Evolutionary conservation across 1,284 basidiomycete genomes (phyloP).

Genomic region (Cutaneotrichosporon cavernicola): DNA sequence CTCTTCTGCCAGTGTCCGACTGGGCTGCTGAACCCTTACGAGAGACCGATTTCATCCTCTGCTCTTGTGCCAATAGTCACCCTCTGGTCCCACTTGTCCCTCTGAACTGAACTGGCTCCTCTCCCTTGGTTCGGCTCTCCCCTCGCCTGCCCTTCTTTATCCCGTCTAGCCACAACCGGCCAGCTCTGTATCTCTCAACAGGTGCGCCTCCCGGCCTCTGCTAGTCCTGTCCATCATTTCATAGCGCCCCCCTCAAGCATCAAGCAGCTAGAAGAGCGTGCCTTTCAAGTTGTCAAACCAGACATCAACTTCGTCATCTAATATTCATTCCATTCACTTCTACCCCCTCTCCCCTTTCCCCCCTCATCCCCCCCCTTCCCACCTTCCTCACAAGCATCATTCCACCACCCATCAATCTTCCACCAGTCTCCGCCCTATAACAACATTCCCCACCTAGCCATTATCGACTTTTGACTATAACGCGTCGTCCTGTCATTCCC

Average conservation of each 20-base stretch:
- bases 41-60: neutral
- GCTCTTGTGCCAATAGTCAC: neutral
- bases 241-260: too few species aligned
- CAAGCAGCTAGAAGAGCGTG: neutral
- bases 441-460: conserved; percentile 1
- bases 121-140: neutral
- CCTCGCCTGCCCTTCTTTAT: neutral
- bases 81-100: neutral
- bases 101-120: too few species aligned
- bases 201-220: too few species aligned
- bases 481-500: neutral
- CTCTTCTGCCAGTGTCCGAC: too few species aligned
- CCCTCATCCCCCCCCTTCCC: neutral
- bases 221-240: too few species aligned
- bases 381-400: neutral
- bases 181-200: too few species aligned
- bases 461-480: neutral
- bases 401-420: neutral
- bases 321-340: neutral
- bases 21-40: neutral
- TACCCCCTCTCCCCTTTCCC: neutral
- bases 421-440: neutral
- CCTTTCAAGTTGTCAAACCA: neutral
- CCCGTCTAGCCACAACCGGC: neutral
- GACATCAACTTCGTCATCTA: neutral